A percentile compares a stretch with the other conserved stretches of the same genome.
Conservation (phyloP, 1,284 basidiomycete species). For the Puccinia sorghi region DNA sequence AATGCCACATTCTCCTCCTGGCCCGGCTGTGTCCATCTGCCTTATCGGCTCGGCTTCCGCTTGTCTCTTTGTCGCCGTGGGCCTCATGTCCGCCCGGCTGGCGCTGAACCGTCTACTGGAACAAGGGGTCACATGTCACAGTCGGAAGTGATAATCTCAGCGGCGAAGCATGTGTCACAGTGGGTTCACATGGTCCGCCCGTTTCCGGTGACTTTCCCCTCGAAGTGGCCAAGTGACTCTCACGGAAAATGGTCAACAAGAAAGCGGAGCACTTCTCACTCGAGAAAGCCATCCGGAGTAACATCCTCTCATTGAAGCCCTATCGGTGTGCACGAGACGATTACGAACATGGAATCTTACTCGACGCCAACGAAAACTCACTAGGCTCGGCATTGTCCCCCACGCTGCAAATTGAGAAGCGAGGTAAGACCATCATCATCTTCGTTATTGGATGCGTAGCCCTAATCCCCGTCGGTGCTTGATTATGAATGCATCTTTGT, state of each 20-base stretch:
- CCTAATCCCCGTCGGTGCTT: slow-evolving; percentile 17
- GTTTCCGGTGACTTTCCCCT: too few relatives aligned
- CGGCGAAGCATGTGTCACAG: too few relatives aligned
- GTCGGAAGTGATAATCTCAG: too few relatives aligned
- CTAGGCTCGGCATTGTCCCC: slow-evolving; percentile 73
- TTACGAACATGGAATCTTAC: slow-evolving; percentile 86
- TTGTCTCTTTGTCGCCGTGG: too few relatives aligned
- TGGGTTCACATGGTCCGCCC: too few relatives aligned
- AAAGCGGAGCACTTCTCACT: slow-evolving; percentile 19
- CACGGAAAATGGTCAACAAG: not conserved
- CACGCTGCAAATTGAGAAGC: slow-evolving; percentile 39
- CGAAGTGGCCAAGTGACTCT: too few relatives aligned
- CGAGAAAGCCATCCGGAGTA: slow-evolving; percentile 71
- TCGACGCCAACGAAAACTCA: slow-evolving; percentile 97
- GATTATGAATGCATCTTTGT: not conserved
- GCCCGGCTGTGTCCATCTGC: too few relatives aligned
- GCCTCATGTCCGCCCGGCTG: too few relatives aligned
- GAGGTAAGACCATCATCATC: slow-evolving; percentile 8
- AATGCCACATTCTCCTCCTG: too few relatives aligned
- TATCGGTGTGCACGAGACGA: slow-evolving; percentile 97
- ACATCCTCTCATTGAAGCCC: slow-evolving; percentile 86
- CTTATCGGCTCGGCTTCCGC: too few relatives aligned
- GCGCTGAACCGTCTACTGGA: too few relatives aligned
- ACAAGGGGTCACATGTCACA: too few relatives aligned
- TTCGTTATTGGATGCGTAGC: not conserved